phyloP scores from a whole-genome alignment of 441 rosid genomes.

The Rhodomyrtus psidioides region DNA sequence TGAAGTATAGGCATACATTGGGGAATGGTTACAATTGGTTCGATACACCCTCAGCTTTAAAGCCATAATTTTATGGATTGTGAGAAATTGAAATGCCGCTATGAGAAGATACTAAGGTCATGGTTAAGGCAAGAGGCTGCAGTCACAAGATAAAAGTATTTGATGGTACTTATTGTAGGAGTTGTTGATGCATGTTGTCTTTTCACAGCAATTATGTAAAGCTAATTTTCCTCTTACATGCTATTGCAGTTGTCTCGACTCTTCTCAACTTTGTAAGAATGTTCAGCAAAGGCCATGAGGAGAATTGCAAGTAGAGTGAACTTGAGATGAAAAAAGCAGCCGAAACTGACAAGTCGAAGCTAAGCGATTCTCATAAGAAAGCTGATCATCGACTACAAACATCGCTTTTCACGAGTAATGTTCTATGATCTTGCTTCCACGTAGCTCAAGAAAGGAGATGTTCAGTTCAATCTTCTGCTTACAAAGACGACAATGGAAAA shows the following conservation, averaged over 20 bases:
- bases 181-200: neutral
- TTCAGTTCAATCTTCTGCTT: neutral
- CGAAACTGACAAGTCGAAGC: conserved; percentile 38
- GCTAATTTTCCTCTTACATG: neutral
- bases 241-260: conserved; percentile 63
- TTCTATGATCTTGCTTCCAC: conserved; percentile 6
- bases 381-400: conserved; percentile 9
- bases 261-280: conserved; percentile 66
- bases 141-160: neutral
- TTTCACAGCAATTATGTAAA: neutral
- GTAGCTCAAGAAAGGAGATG: neutral
- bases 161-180: neutral
- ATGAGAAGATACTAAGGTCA: neutral
- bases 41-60: neutral
- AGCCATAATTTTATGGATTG: neutral
- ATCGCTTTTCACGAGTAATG: conserved; percentile 10
- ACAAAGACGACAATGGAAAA: neutral
- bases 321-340: conserved; percentile 53
- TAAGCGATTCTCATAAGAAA: conserved; percentile 26
- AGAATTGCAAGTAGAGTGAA: conserved; percentile 70
- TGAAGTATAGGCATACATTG: neutral
- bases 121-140: neutral
- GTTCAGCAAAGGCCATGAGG: conserved; percentile 70
- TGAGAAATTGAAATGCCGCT: neutral
- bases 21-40: neutral